Conservation (phyloP, 2,329 filamentous ascomycete species). For the Colletotrichum endophyticum region DNA sequence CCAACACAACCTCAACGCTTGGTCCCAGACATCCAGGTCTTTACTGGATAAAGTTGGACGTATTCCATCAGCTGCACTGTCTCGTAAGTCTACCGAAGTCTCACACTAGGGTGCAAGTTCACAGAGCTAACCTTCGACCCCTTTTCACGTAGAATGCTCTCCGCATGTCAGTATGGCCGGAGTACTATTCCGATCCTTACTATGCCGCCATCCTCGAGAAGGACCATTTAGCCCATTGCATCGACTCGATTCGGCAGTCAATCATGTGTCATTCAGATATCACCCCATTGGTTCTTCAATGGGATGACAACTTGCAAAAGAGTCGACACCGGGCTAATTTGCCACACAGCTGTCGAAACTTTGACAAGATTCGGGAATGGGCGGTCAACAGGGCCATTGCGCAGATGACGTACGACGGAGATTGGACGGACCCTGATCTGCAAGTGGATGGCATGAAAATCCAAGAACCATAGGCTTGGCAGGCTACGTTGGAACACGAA, state of each 20-base stretch:
- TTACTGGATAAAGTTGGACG: not conserved
- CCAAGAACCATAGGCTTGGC: not conserved
- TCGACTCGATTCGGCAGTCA: not conserved
- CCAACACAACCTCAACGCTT: not conserved
- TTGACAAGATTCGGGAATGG: not conserved
- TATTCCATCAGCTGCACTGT: not conserved
- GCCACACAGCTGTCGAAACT: not conserved
- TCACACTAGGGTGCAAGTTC: not conserved
- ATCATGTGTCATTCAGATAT: not conserved
- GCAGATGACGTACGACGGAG: not conserved
- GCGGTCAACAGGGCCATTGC: not conserved
- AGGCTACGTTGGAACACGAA: not conserved
- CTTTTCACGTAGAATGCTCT: not conserved
- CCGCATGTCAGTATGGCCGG: not conserved
- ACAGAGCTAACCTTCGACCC: not conserved
- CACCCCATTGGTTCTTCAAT: not conserved
- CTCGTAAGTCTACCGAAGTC: not conserved
- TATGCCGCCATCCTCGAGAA: not conserved
- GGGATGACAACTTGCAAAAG: not conserved
- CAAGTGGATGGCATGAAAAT: not conserved
- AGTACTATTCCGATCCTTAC: not conserved
- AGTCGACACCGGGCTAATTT: not conserved
- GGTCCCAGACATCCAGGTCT: not conserved
- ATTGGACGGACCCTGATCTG: not conserved
- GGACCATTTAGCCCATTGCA: not conserved